These are phyloP conservation scores for Ceratobasidium sp. DNA, from an alignment of 1,284 basidiomycete genomes.

Conservation along the genomic window DNA sequence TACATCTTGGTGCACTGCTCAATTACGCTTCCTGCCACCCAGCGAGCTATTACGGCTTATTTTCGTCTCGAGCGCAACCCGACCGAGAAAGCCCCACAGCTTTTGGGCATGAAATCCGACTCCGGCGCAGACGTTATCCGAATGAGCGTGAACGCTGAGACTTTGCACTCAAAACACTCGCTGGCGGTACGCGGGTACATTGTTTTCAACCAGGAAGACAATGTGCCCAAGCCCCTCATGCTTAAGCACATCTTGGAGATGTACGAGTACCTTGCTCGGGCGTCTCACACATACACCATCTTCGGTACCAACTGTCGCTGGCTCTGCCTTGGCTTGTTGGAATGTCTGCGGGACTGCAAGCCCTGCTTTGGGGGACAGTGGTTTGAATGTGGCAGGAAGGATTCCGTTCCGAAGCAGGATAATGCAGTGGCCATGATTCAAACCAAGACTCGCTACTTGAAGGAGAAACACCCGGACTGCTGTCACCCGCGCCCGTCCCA, in stretches of 20 bases:
- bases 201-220: constrained; percentile 1
- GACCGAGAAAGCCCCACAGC: neutral
- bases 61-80: constrained; percentile 35
- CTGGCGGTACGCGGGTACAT: constrained; percentile 20
- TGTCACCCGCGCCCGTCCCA: neutral
- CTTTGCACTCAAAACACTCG: neutral
- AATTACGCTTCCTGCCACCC: constrained; percentile 5
- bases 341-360: constrained; percentile 20
- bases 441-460: constrained; percentile 15
- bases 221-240: neutral
- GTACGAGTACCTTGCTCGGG: neutral
- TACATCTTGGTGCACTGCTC: constrained; percentile 24
- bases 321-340: constrained; percentile 30
- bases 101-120: constrained; percentile 1
- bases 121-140: constrained; percentile 6
- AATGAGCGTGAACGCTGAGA: neutral
- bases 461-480: neutral
- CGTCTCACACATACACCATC: neutral
- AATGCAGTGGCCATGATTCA: neutral
- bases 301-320: constrained; percentile 34
- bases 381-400: neutral
- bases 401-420: neutral
- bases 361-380: constrained; percentile 33
- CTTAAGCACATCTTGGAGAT: constrained; percentile 27
- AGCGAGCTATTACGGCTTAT: neutral